Base-by-base conservation (phyloP, 805 yeast species). In the Myxozyma sirexii region DNA sequence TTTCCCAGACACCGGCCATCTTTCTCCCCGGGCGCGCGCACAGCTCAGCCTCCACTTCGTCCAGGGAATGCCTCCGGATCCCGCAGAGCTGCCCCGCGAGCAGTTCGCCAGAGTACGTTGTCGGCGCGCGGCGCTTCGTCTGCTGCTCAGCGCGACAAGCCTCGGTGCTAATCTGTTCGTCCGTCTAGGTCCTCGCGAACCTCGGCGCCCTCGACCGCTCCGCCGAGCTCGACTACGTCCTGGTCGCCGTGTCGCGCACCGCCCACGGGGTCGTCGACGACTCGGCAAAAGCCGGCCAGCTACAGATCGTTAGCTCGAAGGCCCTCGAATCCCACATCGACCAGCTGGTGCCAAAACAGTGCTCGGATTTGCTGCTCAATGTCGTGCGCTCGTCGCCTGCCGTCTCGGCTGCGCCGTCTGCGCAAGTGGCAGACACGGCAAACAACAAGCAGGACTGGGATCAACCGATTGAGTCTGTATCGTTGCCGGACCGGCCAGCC, bases 151-250 rank as follows among this genome's bases (percentile, higher is more conserved):
- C 2, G 7, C 3, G 17, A 41, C 45, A 19, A 12, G 17, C 5
- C 12, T 19, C 13, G 45, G 33, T 29, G 10, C 33, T 29, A 29
- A 29, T 29, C 6, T 6, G 33, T n/a, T 29, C 33, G 33, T 29
- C 33, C 24, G n/a, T 29, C 17, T n/a, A 50, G 46, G 33, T 50
- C 24, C 45, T 50, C 54, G 38, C 15, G 27, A 33, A 19, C 37
- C 54, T 50, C 12, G 46, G 21, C 27, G 38, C 54, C 10, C 38
- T 50, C 35, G 54, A 50, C 46, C 19, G 21, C 38, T 29, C 37
- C 39, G 46, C 38, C 8, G 38, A 10, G 37, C 46, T 50, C 27
- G 54, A 50, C 54, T 50, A 21, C 26, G 17, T 41, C 39, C 45
- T 50, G 12, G 37, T 50, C 35, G 46, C 54, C 1, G 43, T 50